phyloP scores from a whole-genome alignment of 176 grass and related monocot genomes.

The Rhynchospora tenuis region DNA sequence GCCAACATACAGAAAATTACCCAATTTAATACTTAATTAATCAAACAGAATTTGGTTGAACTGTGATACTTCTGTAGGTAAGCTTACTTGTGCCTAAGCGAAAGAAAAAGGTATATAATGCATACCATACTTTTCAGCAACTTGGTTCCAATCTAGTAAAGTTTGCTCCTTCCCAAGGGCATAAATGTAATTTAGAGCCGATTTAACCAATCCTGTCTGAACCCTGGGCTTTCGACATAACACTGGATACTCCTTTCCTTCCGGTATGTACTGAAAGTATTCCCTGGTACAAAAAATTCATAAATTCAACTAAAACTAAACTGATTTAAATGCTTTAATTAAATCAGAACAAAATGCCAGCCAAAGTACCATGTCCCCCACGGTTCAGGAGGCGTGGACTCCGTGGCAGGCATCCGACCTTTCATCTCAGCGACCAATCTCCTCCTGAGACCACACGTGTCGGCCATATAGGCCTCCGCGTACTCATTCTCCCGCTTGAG shows the following conservation, averaged over 20 bases:
- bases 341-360: neutral
- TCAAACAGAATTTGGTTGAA: neutral
- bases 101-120: constrained; percentile 5
- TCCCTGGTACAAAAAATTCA: constrained; percentile 40
- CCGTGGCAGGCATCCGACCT: constrained; percentile 46
- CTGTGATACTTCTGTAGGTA: neutral
- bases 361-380: constrained; percentile 73
- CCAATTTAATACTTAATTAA: neutral
- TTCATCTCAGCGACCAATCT: constrained; percentile 69
- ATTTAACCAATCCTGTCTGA: constrained; percentile 32
- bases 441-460: constrained; percentile 34
- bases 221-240: constrained; percentile 52
- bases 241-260: constrained; percentile 78
- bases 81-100: neutral
- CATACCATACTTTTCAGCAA: constrained; percentile 71
- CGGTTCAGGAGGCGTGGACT: constrained; percentile 48
- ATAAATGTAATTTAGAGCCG: constrained; percentile 49
- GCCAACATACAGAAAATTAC: neutral
- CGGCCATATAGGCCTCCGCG: constrained; percentile 62
- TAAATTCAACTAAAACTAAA: neutral
- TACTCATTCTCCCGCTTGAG: constrained; percentile 67
- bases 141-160: constrained; percentile 79
- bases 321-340: neutral
- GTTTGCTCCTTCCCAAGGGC: constrained; percentile 43
- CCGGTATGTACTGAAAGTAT: constrained; percentile 81